Evolutionary conservation across 139 green algal genomes (phyloP).

Genomic region (Chlamydomonas sp.): DNA sequence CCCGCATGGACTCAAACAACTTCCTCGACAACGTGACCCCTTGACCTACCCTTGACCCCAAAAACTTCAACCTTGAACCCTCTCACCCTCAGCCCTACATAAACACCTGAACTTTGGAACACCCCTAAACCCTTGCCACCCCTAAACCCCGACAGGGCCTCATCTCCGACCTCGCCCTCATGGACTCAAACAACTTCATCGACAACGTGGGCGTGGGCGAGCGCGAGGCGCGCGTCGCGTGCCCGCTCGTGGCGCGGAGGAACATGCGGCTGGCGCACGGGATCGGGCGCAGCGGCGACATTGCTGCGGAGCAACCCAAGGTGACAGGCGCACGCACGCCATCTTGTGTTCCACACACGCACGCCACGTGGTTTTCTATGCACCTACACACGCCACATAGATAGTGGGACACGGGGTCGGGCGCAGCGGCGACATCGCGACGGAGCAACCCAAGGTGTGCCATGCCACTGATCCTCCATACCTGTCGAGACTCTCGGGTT

Average conservation of each 20-base stretch:
- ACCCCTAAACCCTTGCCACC: no score
- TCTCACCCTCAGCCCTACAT: neutral
- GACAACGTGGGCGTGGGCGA: slow-evolving; percentile 87
- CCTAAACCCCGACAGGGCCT: no score
- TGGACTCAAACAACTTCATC: slow-evolving; percentile 98
- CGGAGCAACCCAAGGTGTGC: slow-evolving; percentile 94
- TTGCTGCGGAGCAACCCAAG: slow-evolving; percentile 94
- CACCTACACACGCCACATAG: no score
- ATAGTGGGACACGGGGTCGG: slow-evolving; percentile 94
- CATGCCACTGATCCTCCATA: no score
- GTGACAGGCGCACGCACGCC: no score
- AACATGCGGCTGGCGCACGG: slow-evolving; percentile 84
- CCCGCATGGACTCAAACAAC: slow-evolving; percentile 94
- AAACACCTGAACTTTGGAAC: no score
- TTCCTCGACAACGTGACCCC: slow-evolving; percentile 79
- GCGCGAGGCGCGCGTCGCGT: slow-evolving; percentile 78
- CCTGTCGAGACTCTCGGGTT: no score
- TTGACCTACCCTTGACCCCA: no score
- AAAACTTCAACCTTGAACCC: no score
- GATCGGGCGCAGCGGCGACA: slow-evolving; percentile 83
- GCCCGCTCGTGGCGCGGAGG: slow-evolving; percentile 60
- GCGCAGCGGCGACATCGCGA: slow-evolving; percentile 80
- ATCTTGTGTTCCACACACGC: no score
- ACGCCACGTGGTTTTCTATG: no score
- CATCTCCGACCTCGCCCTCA: slow-evolving; percentile 61